phyloP scores from a whole-genome alignment of 2,329 filamentous ascomycete species.

The Myriosclerotinia scirpicola region DNA sequence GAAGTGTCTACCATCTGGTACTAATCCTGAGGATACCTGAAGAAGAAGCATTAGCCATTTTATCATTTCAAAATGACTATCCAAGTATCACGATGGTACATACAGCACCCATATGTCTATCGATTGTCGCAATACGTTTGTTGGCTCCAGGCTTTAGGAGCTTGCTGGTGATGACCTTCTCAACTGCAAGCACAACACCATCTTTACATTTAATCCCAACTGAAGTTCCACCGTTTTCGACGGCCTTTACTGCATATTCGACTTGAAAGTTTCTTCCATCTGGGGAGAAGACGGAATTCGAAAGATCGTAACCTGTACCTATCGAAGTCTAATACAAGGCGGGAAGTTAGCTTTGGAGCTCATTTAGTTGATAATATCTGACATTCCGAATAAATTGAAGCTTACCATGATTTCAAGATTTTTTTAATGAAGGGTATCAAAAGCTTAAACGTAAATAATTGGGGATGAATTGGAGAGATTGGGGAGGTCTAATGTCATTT shows the following conservation, averaged over 20 bases:
- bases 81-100: conserved; percentile 42
- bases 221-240: conserved; percentile 95
- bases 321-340: conserved; percentile 79
- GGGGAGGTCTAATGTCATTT: conserved; percentile 20
- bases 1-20: conserved; percentile 94
- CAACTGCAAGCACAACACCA: conserved; percentile 90
- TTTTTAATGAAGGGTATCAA: conserved; percentile 18
- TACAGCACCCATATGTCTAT: conserved; percentile 92
- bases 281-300: conserved; percentile 99
- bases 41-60: conserved; percentile 26
- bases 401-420: conserved; percentile 39
- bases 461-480: conserved; percentile 24
- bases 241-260: conserved; percentile 98
- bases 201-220: conserved; percentile 97
- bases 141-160: conserved; percentile 93
- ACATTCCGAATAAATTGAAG: conserved; percentile 26
- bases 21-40: conserved; percentile 91
- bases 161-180: conserved; percentile 96
- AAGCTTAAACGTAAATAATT: conserved; percentile 23
- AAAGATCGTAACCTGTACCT: conserved; percentile 98
- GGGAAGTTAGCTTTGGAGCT: conserved; percentile 31
- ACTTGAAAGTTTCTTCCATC: conserved; percentile 99
- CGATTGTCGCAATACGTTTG: conserved; percentile 93
- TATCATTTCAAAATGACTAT: neutral
- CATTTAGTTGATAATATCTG: neutral